phyloP scores from a whole-genome alignment of 2,329 filamentous ascomycete species.

The Monilinia fructicola region DNA sequence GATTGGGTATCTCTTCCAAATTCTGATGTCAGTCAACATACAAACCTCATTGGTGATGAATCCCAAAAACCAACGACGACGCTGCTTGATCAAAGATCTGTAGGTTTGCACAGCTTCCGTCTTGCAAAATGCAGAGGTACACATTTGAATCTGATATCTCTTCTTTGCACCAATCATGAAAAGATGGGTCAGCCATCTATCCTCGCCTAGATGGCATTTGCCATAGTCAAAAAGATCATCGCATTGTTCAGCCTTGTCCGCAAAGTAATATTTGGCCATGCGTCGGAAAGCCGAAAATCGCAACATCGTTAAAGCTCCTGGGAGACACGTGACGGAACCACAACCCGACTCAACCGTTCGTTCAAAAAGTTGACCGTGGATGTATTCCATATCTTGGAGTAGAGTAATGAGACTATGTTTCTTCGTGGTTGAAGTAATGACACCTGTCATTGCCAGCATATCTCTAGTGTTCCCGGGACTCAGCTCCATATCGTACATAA shows the following conservation, averaged over 20 bases:
- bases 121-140: conserved; percentile 96
- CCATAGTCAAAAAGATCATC: conserved; percentile 96
- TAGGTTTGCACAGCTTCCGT: conserved; percentile 94
- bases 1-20: conserved; percentile 89
- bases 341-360: conserved; percentile 93
- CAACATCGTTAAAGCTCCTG: conserved; percentile 91
- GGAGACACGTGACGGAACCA: conserved; percentile 90
- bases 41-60: conserved; percentile 98
- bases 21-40: conserved; percentile 91
- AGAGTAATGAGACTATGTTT: conserved; percentile 88
- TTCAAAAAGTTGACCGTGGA: conserved; percentile 95
- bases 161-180: conserved; percentile 98
- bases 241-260: conserved; percentile 92
- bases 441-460: conserved; percentile 96
- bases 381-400: conserved; percentile 96
- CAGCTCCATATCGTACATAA: conserved; percentile 98
- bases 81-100: conserved; percentile 83
- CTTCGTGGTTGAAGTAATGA: conserved; percentile 90
- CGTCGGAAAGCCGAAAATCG: conserved; percentile 93
- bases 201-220: conserved; percentile 92
- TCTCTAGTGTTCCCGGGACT: conserved; percentile 88
- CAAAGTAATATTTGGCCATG: conserved; percentile 99
- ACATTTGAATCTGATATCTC: conserved; percentile 95
- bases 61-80: conserved; percentile 92
- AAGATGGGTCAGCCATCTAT: conserved; percentile 94